Conservation (phyloP, 345 rosid species). For the Passiflora organensis region DNA sequence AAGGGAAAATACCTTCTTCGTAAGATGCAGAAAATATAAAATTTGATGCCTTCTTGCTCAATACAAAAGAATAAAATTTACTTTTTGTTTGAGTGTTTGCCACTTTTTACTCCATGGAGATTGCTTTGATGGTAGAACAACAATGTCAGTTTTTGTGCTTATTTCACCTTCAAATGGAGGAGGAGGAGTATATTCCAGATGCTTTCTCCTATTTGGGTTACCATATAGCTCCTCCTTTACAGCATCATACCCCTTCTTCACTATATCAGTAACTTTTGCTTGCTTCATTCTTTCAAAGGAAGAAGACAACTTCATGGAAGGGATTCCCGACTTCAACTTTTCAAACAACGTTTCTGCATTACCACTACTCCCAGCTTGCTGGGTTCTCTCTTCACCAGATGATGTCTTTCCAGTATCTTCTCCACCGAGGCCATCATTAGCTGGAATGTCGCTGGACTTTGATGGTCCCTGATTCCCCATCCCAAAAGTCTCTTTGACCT, state of each 20-base stretch:
- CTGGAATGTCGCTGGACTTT: constrained; percentile 36
- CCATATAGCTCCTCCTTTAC: constrained; percentile 82
- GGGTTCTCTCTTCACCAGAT: constrained; percentile 40
- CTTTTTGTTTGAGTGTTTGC: constrained; percentile 67
- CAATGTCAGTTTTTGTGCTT: constrained; percentile 78
- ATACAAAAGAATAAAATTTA: constrained; percentile 11
- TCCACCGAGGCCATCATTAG: constrained; percentile 29
- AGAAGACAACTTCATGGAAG: constrained; percentile 57
- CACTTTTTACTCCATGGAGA: constrained; percentile 73
- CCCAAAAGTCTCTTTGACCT: constrained; percentile 76
- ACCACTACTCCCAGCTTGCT: constrained; percentile 41
- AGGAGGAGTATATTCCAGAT: constrained; percentile 69
- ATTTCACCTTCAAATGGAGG: constrained; percentile 59
- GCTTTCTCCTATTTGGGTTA: constrained; percentile 61
- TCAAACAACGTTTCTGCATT: constrained; percentile 55
- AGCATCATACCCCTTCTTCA: constrained; percentile 82
- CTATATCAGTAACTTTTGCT: constrained; percentile 62
- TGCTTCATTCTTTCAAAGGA: constrained; percentile 65
- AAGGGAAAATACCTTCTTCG: background rate
- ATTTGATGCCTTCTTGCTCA: background rate
- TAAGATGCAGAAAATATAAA: constrained; percentile 6
- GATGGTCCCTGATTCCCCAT: constrained; percentile 50
- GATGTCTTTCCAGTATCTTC: constrained; percentile 37
- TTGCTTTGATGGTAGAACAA: constrained; percentile 51
- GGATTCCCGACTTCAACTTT: constrained; percentile 54